Base-by-base conservation (phyloP, 202 grass and related monocot genomes). In the Musa balbisiana region DNA sequence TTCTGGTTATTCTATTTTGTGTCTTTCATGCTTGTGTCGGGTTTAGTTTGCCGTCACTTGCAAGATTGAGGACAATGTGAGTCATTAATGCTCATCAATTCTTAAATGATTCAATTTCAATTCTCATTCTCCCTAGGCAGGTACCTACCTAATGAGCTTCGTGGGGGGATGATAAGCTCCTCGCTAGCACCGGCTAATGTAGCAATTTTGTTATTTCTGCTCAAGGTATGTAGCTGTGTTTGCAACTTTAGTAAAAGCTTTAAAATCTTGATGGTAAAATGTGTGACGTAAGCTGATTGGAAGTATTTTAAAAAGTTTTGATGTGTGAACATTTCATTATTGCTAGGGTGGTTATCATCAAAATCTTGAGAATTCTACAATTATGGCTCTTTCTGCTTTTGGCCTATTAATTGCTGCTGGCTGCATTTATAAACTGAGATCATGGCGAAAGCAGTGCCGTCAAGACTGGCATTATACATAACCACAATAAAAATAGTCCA, bases 161-260 rank as follows among this genome's bases (percentile, higher is more conserved):
- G 95, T 71, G 89, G 95, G 21, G 95, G 95, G 77, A 99, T 99
- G 95, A 92, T 99, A 84, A 90, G 85, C 58, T 89, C 90, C 70
- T 99, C 89, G 1, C 23, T 92, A 51, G 84, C 83, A 17, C 78
- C 88, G n/a, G 77, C 89, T 81, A 92, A 94, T 94, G 78, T 78
- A 11, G 69, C 75, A 56, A 80, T 88, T 62, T 79, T 92, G 33
- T 11, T 99, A 71, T 75, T 99, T 82, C 51, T 99, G 24, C 49
- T 94, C 62, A 79, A 89, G 78, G 95, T 99, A 80, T 6, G 22
- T 23, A 10, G 55, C 51, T 80, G 52, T 66, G 64, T 23, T 78
- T 75, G 24, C 55, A 13, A 23, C 16, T 2, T 3, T 50, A 64
- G 54, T n/a, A 49, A 20, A 55, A 55, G 20, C 52, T 53, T n/a